A percentile compares a stretch with the other conserved stretches of the same genome.
phyloP scores from a whole-genome alignment of 176 grass and related monocot genomes.

The Hyparrhenia diplandra region DNA sequence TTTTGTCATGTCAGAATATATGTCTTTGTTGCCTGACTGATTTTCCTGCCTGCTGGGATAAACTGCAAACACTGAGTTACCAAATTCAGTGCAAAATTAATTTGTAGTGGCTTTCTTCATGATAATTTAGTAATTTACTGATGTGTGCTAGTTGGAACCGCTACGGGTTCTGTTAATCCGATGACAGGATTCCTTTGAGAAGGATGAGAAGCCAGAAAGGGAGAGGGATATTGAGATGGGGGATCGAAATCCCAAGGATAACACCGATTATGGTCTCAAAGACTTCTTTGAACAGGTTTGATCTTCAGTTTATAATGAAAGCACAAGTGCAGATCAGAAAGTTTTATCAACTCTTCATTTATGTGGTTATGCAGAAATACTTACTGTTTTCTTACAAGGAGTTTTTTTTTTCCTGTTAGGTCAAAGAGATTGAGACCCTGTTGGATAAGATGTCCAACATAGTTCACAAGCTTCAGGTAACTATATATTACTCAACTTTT shows the following conservation, averaged over 20 bases:
- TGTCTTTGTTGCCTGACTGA: background rate
- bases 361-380: background rate
- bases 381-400: background rate
- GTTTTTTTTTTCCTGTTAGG: slow-evolving; percentile 26
- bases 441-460: slow-evolving; percentile 55
- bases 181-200: slow-evolving; percentile 47
- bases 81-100: background rate
- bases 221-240: slow-evolving; percentile 55
- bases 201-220: slow-evolving; percentile 16
- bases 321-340: background rate
- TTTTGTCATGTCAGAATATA: background rate
- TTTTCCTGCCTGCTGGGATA: background rate
- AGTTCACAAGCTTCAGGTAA: slow-evolving; percentile 62
- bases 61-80: background rate
- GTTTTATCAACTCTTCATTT: background rate
- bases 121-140: background rate
- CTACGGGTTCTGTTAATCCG: background rate
- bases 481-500: too few species aligned
- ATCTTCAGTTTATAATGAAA: background rate
- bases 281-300: slow-evolving; percentile 53
- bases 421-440: slow-evolving; percentile 40
- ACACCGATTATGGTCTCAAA: slow-evolving; percentile 57
- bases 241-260: slow-evolving; percentile 29
- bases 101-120: background rate
- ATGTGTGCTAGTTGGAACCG: background rate